A percentile compares a stretch with the other conserved stretches of the same genome.
Conservation (phyloP, 2,329 filamentous ascomycete species). For the Penicillium palitans region DNA sequence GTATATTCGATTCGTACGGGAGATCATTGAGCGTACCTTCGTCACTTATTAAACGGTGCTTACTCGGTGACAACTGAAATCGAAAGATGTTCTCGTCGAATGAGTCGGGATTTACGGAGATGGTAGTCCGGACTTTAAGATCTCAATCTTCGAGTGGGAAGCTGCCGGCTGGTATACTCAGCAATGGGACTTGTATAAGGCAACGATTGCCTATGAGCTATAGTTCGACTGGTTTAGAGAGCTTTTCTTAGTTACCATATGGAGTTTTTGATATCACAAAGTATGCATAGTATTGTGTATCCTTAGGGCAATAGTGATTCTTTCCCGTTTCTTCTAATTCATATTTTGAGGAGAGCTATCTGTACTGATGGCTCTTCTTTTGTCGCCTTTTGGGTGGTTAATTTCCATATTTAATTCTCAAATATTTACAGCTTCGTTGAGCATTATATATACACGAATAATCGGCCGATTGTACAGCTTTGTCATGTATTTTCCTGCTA, state of each 20-base stretch:
- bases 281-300: neutral
- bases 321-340: neutral
- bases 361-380: neutral
- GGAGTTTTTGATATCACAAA: neutral
- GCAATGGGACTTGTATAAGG: neutral
- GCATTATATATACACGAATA: neutral
- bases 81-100: too few species aligned
- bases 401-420: neutral
- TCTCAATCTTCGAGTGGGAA: neutral
- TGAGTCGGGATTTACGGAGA: neutral
- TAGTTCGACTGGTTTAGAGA: neutral
- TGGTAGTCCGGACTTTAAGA: neutral
- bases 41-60: too few species aligned
- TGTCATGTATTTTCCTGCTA: neutral
- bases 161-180: neutral
- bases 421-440: neutral
- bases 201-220: neutral
- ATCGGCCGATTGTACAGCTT: neutral
- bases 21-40: too few species aligned
- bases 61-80: too few species aligned
- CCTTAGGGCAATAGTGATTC: neutral
- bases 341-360: neutral
- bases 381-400: neutral
- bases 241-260: neutral
- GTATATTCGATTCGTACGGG: too few species aligned